phyloP scores from a whole-genome alignment of 2,329 filamentous ascomycete genomes.

The Aspergillus nomiae region DNA sequence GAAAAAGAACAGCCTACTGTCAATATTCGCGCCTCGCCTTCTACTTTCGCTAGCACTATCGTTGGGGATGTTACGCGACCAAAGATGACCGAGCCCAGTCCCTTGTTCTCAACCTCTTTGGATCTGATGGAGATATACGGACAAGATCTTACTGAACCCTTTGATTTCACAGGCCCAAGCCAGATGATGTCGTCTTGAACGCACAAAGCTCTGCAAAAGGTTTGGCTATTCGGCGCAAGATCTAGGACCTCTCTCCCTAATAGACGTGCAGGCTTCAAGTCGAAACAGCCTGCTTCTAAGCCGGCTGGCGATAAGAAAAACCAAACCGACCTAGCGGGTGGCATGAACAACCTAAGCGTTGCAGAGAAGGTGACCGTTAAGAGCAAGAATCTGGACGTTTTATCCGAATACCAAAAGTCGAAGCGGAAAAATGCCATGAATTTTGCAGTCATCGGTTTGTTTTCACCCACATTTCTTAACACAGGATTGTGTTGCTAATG shows the following conservation, averaged over 20 bases:
- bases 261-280: constrained; percentile 47
- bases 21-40: constrained; percentile 50
- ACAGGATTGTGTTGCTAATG: constrained; percentile 19
- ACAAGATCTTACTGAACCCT: constrained; percentile 45
- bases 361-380: constrained; percentile 57
- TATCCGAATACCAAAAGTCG: constrained; percentile 75
- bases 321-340: constrained; percentile 49
- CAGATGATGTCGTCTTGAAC: constrained; percentile 83
- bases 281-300: constrained; percentile 45
- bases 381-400: constrained; percentile 80
- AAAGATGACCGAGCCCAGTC: constrained; percentile 35
- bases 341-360: constrained; percentile 51
- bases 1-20: constrained; percentile 18
- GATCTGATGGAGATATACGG: constrained; percentile 42
- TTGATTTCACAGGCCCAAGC: constrained; percentile 78
- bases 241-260: constrained; percentile 38
- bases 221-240: constrained; percentile 57
- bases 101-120: constrained; percentile 33
- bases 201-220: constrained; percentile 78
- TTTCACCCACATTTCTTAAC: not conserved
- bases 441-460: constrained; percentile 86
- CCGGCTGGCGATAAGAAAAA: constrained; percentile 44
- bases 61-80: constrained; percentile 33
- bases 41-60: constrained; percentile 53
- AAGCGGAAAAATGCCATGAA: constrained; percentile 79